A percentile compares a stretch with the other conserved stretches of the same genome.
These are phyloP conservation scores for Herpetospermum pedunculosum DNA, from an alignment of 306 rosid genomes.

Conservation along the genomic window DNA sequence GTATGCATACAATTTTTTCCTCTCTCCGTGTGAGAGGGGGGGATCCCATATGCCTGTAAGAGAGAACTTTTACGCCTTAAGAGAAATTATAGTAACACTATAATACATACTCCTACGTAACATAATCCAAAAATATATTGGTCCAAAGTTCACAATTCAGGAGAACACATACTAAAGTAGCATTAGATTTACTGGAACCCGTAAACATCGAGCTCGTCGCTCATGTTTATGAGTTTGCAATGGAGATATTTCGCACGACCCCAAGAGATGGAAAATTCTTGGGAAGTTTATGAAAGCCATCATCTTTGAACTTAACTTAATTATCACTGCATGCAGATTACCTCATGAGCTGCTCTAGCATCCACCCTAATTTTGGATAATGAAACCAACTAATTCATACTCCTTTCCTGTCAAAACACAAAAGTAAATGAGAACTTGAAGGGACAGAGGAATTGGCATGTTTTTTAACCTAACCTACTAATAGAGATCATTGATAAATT, in stretches of 20 bases:
- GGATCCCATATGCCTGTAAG: too few relatives aligned
- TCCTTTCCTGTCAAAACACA: slow-evolving; percentile 35
- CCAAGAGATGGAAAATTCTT: not conserved
- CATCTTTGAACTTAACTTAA: not conserved
- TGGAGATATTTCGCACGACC: not conserved
- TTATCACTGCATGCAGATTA: not conserved
- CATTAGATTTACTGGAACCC: not conserved
- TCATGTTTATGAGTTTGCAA: not conserved
- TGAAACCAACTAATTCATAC: slow-evolving; percentile 16
- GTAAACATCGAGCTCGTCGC: not conserved
- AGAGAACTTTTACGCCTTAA: too few relatives aligned
- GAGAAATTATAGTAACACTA: too few relatives aligned
- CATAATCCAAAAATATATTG: too few relatives aligned
- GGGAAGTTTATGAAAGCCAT: not conserved
- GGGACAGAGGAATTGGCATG: not conserved
- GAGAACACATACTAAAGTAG: too few relatives aligned
- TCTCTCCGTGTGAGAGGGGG: too few relatives aligned
- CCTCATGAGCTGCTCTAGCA: slow-evolving; percentile 1
- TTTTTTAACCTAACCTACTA: not conserved
- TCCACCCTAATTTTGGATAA: not conserved
- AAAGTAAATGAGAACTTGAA: slow-evolving; percentile 9
- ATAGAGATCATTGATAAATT: not conserved
- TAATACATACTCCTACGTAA: too few relatives aligned
- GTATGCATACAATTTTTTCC: too few relatives aligned
- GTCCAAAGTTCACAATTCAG: too few relatives aligned